phyloP scores from a whole-genome alignment of 352 stramenopile genomes.

The Pythium inflatum region DNA sequence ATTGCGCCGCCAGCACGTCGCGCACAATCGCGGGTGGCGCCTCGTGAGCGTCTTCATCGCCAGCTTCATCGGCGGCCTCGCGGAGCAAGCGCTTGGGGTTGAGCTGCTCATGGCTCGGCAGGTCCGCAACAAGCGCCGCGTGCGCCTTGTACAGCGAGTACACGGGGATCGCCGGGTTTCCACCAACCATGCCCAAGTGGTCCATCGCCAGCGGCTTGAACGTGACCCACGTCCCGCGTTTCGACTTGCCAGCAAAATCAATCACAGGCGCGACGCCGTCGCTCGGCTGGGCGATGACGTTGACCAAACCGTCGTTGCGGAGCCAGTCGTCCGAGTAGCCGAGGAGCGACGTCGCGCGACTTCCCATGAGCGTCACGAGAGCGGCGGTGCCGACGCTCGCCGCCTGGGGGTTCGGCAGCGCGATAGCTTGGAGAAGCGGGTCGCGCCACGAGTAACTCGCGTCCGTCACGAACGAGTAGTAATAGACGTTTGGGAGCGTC shows the following conservation, averaged over 20 bases:
- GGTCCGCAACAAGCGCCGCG: conserved; percentile 5
- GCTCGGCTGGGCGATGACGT: conserved; percentile 51
- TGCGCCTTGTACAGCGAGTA: conserved; percentile 26
- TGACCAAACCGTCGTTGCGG: conserved; percentile 54
- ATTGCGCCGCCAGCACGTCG: conserved; percentile 5
- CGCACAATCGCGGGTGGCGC: conserved; percentile 1
- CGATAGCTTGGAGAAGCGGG: conserved; percentile 44
- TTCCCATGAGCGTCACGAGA: conserved; percentile 42
- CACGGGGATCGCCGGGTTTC: conserved; percentile 27
- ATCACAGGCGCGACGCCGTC: conserved; percentile 39
- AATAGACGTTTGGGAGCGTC: conserved; percentile 57
- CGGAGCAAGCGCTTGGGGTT: too few species aligned
- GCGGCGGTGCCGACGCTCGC: conserved; percentile 30
- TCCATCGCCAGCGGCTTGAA: too few species aligned
- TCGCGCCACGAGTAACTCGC: conserved; percentile 48
- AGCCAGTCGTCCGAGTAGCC: conserved; percentile 50
- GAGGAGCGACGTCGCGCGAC: conserved; percentile 40
- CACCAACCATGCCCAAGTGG: conserved; percentile 48
- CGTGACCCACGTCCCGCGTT: conserved; percentile 50
- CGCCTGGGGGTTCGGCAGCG: conserved; percentile 40
- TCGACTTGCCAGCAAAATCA: conserved; percentile 38
- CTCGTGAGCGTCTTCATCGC: conserved; percentile 4
- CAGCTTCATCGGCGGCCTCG: too few species aligned
- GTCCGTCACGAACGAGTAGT: conserved; percentile 54
- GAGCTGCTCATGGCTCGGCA: conserved; percentile 26